Evolutionary conservation across 192 early-diverging fungal genomes (phyloP).

Genomic region (Allomyces javanicus): DNA sequence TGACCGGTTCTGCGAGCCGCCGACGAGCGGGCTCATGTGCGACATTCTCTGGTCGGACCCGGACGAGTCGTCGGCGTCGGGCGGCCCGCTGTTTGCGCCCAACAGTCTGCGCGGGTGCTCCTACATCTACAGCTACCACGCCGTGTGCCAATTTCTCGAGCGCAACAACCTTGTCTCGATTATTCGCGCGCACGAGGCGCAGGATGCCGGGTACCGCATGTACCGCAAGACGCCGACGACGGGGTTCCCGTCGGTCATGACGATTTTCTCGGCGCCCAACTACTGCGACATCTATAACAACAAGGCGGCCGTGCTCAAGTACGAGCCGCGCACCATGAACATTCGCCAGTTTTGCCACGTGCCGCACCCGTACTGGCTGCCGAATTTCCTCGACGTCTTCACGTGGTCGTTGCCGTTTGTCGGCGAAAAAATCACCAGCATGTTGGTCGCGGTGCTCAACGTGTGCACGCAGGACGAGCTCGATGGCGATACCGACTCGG

Average conservation of each 20-base stretch:
- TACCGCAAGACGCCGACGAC: slow-evolving; percentile 35
- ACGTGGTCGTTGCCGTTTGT: slow-evolving; percentile 96
- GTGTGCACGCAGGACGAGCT: slow-evolving; percentile 93
- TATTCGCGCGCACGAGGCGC: slow-evolving; percentile 21
- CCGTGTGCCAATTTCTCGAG: slow-evolving; percentile 87
- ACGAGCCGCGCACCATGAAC: slow-evolving; percentile 98
- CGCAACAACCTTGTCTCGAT: slow-evolving; percentile 28
- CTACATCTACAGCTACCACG: slow-evolving; percentile 83
- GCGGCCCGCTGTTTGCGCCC: slow-evolving; percentile 68
- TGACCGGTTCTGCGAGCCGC: slow-evolving; percentile 79
- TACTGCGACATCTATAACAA: slow-evolving; percentile 76
- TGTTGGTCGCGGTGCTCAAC: slow-evolving; percentile 82
- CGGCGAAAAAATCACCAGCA: slow-evolving; percentile 94
- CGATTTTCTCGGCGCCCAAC: slow-evolving; percentile 20
- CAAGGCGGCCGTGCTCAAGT: slow-evolving; percentile 94
- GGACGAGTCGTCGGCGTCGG: slow-evolving; percentile 81
- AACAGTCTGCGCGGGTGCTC: slow-evolving; percentile 89
- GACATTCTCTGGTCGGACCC: slow-evolving; percentile 92
- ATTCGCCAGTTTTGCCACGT: slow-evolving; percentile 88
- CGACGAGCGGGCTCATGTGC: slow-evolving; percentile 86
- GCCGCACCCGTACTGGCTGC: slow-evolving; percentile 97
- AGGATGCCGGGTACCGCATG: slow-evolving; percentile 19
- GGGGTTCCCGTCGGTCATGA: slow-evolving; percentile 55
- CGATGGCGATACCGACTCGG: slow-evolving; percentile 27
- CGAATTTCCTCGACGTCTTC: slow-evolving; percentile 98